Base-by-base conservation (phyloP, 768 basidiomycete species). In the Hortiboletus flavorubellus region DNA sequence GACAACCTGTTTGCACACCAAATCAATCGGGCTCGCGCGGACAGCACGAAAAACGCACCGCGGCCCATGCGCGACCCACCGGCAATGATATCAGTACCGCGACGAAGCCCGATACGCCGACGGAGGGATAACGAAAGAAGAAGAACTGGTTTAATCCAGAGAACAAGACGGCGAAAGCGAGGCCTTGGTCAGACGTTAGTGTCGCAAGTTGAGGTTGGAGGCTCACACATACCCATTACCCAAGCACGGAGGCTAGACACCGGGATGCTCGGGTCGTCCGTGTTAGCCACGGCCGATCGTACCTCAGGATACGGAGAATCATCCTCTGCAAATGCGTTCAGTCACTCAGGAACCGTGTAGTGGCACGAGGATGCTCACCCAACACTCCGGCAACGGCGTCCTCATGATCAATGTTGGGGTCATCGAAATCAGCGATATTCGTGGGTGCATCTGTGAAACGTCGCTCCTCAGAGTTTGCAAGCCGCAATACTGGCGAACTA, bases 251-350 rank as follows among this genome's bases (percentile, higher is more conserved):
- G 38, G 34, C 80, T 80, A 34, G 77, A 78, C 5, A 73, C 78
- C 1, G 86, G 86, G 73, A 89, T 87, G 35, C 70, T 69, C 5
- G 79, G 79, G 65, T 89, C 87, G 63, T 90, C 87, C 33, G 80
- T 83, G 68, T 87, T 88, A 18, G 85, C 81, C 9, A 89, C 87
- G 8, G 88, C 87, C 9, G 86, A 83, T 43, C 88, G 82, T 12
- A 90, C 89, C 67, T 93, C 91, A 8, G 87, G 88, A 65, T 93
- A 93, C 5, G 91, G 91, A 4, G 89, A 91, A 67, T 92, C 91
- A 59, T 91, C 87, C 65, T 80, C 80, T 76, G 49, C 8, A 26
- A 18, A 41, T 4, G 14, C 15, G 35, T 9, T 55, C 16, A 63
- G 70, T 76, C 5, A 8, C 3, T 30, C 35, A n/a, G 41, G 12